phyloP scores from a whole-genome alignment of 805 yeast genomes.

The Debaryomyces hansenii region DNA sequence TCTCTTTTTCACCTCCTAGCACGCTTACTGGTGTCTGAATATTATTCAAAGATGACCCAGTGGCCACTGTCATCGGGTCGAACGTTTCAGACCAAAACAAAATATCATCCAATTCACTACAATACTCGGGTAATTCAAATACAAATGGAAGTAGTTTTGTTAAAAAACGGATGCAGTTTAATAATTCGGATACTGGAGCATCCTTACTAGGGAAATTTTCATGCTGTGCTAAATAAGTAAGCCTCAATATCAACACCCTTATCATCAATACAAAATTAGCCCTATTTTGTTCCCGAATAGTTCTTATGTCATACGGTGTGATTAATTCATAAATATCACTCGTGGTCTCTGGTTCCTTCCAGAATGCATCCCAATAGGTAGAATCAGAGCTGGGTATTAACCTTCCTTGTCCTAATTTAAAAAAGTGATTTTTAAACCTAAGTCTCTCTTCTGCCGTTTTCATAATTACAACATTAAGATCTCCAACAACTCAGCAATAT shows the following conservation, averaged over 20 bases:
- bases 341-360: conserved; percentile 45
- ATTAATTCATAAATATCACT: conserved; percentile 60
- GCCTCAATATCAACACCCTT: conserved; percentile 21
- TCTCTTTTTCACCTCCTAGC: conserved; percentile 13
- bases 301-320: conserved; percentile 56
- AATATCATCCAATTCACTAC: conserved; percentile 23
- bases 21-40: not conserved
- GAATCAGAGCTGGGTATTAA: conserved; percentile 24
- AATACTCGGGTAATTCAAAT: conserved; percentile 49
- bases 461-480: conserved; percentile 42
- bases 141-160: conserved; percentile 66
- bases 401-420: conserved; percentile 51
- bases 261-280: conserved; percentile 59
- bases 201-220: conserved; percentile 10
- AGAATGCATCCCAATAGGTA: conserved; percentile 31
- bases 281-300: conserved; percentile 57
- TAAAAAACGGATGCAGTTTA: conserved; percentile 65
- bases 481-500: not conserved
- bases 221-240: conserved; percentile 19
- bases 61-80: conserved; percentile 34
- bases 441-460: conserved; percentile 72
- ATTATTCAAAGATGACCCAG: not conserved
- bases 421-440: conserved; percentile 59
- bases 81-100: conserved; percentile 35
- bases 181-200: conserved; percentile 35